Evolutionary conservation across 225 moss, liverwort and hornwort genomes (phyloP).

Genomic region (Bryoerythrophyllum caledonicum): DNA sequence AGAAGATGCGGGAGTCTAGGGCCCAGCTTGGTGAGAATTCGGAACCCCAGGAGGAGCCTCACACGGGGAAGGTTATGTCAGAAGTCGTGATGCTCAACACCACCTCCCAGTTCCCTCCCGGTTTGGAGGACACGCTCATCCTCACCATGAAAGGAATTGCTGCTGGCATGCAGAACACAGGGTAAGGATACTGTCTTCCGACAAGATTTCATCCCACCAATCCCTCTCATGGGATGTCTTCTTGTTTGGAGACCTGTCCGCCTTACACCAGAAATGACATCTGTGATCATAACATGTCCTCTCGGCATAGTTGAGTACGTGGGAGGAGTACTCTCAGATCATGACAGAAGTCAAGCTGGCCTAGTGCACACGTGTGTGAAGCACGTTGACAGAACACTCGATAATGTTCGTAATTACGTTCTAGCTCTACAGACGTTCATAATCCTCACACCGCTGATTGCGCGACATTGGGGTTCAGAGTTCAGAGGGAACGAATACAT

Average conservation of each 20-base stretch:
- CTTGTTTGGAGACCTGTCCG: background rate
- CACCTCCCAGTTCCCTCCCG: constrained; percentile 35
- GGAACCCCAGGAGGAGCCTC: constrained; percentile 18
- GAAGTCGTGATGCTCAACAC: constrained; percentile 39
- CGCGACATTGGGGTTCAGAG: background rate
- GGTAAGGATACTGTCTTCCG: background rate
- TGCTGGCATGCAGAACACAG: constrained; percentile 45
- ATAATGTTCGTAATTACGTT: background rate
- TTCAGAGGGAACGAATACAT: background rate
- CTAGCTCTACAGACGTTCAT: background rate
- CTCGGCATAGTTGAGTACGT: too few relatives aligned
- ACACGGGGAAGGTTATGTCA: constrained; percentile 28
- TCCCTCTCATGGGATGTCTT: background rate
- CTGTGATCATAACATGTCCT: too few relatives aligned
- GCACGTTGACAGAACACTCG: background rate
- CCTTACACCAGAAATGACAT: too few relatives aligned
- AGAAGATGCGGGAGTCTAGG: constrained; percentile 35
- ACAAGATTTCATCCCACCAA: background rate
- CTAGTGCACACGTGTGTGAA: background rate
- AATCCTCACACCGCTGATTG: background rate
- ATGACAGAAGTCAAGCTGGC: background rate
- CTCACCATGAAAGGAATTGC: constrained; percentile 48
- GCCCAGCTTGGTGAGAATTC: constrained; percentile 20
- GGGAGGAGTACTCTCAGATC: background rate
- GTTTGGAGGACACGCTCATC: constrained; percentile 41